Conservation (phyloP, 345 rosid genomes). For the Isatis tinctoria region DNA sequence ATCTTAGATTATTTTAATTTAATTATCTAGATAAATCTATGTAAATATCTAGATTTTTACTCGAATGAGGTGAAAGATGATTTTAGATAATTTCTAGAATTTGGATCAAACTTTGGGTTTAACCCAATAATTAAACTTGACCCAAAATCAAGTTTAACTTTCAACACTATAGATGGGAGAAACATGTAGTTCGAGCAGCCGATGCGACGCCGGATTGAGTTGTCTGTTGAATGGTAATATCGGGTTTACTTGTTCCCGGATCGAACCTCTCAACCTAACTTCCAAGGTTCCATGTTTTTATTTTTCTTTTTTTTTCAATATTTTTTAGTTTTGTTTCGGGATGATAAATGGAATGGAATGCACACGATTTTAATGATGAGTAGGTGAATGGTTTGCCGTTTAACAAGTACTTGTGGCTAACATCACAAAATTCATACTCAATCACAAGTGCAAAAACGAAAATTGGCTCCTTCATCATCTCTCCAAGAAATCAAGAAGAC, state of each 20-base stretch:
- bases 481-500: slow-evolving; percentile 85
- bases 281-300: slow-evolving; percentile 44
- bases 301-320: not conserved
- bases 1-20: too few species aligned
- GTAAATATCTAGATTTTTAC: too few species aligned
- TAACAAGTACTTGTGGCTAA: slow-evolving; percentile 86
- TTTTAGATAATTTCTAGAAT: too few species aligned
- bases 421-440: slow-evolving; percentile 86
- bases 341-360: not conserved
- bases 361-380: slow-evolving; percentile 35
- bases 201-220: slow-evolving; percentile 73
- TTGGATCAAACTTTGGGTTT: too few species aligned
- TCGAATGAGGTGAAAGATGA: too few species aligned
- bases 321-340: too few species aligned
- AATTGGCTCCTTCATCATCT: slow-evolving; percentile 39
- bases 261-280: slow-evolving; percentile 57
- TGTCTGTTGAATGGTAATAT: slow-evolving; percentile 68
- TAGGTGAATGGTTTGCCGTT: slow-evolving; percentile 81
- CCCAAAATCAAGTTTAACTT: too few species aligned
- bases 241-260: slow-evolving; percentile 70
- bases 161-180: slow-evolving; percentile 80
- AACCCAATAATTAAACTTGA: too few species aligned
- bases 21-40: too few species aligned
- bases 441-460: slow-evolving; percentile 41
- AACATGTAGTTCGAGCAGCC: slow-evolving; percentile 57